Evolutionary conservation across 345 rosid genomes (phyloP).

Genomic region (Erysimum cheiranthoides): DNA sequence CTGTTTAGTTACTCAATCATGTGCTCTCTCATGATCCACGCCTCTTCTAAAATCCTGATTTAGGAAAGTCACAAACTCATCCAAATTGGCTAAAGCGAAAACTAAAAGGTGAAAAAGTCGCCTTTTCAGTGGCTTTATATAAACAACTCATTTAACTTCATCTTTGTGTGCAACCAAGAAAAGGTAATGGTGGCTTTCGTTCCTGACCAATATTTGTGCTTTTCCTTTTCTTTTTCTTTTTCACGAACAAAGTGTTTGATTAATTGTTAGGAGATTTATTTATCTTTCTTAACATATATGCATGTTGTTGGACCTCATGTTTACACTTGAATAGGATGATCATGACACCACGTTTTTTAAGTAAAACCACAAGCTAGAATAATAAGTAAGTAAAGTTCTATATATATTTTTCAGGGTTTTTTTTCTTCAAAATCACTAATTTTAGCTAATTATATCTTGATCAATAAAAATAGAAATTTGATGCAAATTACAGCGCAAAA

Average conservation of each 20-base stretch:
- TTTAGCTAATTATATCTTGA: background rate
- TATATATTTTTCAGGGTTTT: background rate
- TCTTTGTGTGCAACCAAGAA: conserved; percentile 34
- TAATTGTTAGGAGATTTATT: background rate
- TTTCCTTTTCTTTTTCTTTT: conserved; percentile 17
- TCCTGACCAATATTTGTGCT: conserved; percentile 43
- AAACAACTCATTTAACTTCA: conserved; percentile 23
- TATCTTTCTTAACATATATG: conserved; percentile 21
- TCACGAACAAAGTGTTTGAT: background rate
- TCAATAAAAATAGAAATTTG: background rate
- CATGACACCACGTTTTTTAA: conserved; percentile 29
- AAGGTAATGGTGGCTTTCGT: conserved; percentile 39
- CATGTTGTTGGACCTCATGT: conserved; percentile 24
- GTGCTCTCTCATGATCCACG: conserved; percentile 32
- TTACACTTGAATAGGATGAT: conserved; percentile 23
- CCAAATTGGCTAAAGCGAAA: conserved; percentile 32
- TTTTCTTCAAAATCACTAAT: background rate
- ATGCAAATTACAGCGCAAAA: too few species aligned
- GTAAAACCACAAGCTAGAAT: conserved; percentile 2
- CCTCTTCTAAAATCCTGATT: conserved; percentile 9
- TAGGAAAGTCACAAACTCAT: conserved; percentile 33
- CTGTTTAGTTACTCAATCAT: background rate
- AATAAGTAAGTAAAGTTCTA: background rate
- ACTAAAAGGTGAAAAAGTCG: conserved; percentile 5
- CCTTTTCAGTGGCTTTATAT: conserved; percentile 24